Base-by-base conservation (phyloP, 2,329 filamentous ascomycete genomes). In the Cordyceps fumosorosea region DNA sequence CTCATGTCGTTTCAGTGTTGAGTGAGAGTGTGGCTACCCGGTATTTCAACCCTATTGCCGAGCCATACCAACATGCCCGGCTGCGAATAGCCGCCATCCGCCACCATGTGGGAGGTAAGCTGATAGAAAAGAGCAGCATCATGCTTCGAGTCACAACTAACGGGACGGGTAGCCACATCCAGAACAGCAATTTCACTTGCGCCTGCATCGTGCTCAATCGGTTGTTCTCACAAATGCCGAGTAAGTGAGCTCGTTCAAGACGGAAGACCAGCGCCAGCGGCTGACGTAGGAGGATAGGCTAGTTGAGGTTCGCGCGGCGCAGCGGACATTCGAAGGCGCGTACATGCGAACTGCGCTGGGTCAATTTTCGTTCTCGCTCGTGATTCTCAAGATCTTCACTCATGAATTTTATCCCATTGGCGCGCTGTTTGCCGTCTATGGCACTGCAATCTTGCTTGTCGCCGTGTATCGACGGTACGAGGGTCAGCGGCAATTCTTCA, bases 391-490 rank as follows among this genome's bases (percentile, higher is more conserved):
- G 78, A 93, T 96, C 74, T 96, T 96, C 78, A 96, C 91, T 0
- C 84, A 88, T 58, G 95, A 98, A 72, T 98, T 99, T 80, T 98
- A 98, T 77, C 87, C 89, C 67, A 96, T 97, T 65, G 95, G 95
- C n/a, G 95, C 95, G 7, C 81, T 99, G 37, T 97, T 97, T 73
- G 93, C 95, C 50, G 87, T 91, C 55, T 98, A 98, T 71, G 95
- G 93, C 14, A 87, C 88, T 3, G 90, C 91, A 7, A 84, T 99
- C 54, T 80, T 98, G 71, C 80, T 90, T 29, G 91, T 96, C 64
- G 89, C 91, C 68, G 79, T 91, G 60, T 96, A 96, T 75, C 84
- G 95, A 63, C 86, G 95, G 60, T 90, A 93, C 71, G 90, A 97
- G 76, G 93, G 95, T 62, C 96, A 98, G 71, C 85, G 87, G 66